A percentile compares a stretch with the other conserved stretches of the same genome.
Conservation (phyloP, 163 green algal species). For the Picocystis sp. region DNA sequence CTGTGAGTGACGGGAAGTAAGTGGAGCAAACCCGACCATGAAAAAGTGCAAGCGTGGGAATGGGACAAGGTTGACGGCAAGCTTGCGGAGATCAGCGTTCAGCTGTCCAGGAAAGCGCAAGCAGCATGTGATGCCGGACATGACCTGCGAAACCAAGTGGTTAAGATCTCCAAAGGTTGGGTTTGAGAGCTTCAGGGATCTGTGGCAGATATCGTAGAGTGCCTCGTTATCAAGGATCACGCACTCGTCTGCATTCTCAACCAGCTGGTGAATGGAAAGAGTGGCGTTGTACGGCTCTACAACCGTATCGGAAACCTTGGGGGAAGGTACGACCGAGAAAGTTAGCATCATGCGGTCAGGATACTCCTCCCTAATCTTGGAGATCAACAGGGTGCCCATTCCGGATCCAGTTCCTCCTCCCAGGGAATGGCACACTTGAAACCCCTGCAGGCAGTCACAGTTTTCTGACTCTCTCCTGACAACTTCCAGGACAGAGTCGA, state of each 20-base stretch:
- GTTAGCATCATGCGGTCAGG: constrained; percentile 6
- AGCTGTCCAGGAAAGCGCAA: constrained; percentile 4
- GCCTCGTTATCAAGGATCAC: constrained; percentile 6
- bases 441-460: constrained; percentile 5
- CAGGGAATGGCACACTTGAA: constrained; percentile 6
- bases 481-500: constrained; percentile 7
- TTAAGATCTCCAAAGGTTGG: constrained; percentile 8
- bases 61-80: not conserved
- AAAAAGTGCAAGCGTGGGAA: constrained; percentile 6
- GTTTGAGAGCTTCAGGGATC: constrained; percentile 5
- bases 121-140: constrained; percentile 6
- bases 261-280: constrained; percentile 3
- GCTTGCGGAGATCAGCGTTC: constrained; percentile 3
- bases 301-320: constrained; percentile 6
- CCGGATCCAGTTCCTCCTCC: constrained; percentile 16
- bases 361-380: constrained; percentile 17
- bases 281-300: constrained; percentile 6
- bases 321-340: constrained; percentile 6
- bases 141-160: constrained; percentile 4
- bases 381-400: constrained; percentile 7
- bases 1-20: constrained; percentile 2
- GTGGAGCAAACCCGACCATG: constrained; percentile 3
- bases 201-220: constrained; percentile 6
- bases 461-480: constrained; percentile 17
- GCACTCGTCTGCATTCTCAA: constrained; percentile 13